Base-by-base conservation (phyloP, 2,329 filamentous ascomycete species). In the Apiospora marii region DNA sequence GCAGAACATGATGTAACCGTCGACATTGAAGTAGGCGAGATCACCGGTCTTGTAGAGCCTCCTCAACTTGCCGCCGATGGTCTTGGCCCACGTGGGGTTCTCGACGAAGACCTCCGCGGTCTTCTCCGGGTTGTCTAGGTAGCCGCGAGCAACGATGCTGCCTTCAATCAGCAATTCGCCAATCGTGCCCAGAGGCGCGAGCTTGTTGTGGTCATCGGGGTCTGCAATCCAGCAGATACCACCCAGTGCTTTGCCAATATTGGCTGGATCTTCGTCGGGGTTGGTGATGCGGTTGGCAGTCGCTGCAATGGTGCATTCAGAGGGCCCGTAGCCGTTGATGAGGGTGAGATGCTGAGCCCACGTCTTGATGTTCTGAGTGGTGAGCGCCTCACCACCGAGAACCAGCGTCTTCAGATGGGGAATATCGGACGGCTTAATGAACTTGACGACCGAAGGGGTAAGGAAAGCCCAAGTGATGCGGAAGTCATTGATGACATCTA, bases 1-100 rank as follows among this genome's bases (percentile, higher is more conserved):
- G 2, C 79, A 43, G 67, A 83, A 75, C 0, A 75, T 69, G 13
- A 86, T 46, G 0, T 76, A 61, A 22, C 83, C 84, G 67, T 83
- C 79, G n/a, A 10, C 72, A 70, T 46, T 82, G 73, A 19, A 77
- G 75, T 4, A 81, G 83, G n/a, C 61, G 19, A 67, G 43, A 53
- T 74, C 72, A 16, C 75, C 72, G 5, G 70, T 46, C 4, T 74
- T 70, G 19, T 73, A 71, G 74, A 85, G 71, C 5, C 67, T 46
- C 22, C 34, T 70, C 48, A 48, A 76, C 77, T 24, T 53, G 34
- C 53, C 46, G 22, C 34, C 44, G 19, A 49, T n/a, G 10, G n/a
- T 30, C 48, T 64, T n/a, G 6, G 37, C 16, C 67, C 69, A 72
- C 14, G 68, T 44, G 5, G 72, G 73, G 53, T 79, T 74, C 19